Evolutionary conservation across 2,329 filamentous ascomycete species (phyloP).

Genomic region (Alternaria viburni): DNA sequence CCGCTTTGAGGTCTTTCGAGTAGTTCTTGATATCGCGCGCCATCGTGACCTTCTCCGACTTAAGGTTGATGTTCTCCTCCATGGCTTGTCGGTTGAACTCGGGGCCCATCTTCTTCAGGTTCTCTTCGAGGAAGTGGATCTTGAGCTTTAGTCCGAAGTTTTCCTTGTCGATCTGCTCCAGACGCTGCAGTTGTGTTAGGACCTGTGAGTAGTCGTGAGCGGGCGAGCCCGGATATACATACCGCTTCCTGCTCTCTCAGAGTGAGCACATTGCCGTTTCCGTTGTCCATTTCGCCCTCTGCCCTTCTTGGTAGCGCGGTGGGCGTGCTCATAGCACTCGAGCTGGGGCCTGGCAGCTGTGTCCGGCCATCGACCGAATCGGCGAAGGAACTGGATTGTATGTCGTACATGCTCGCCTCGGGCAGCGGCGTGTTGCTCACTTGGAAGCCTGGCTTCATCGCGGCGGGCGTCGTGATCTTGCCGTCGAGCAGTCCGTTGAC

Average conservation of each 20-base stretch:
- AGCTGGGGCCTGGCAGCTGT: constrained; percentile 76
- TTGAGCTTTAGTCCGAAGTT: constrained; percentile 77
- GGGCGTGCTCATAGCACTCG: constrained; percentile 82
- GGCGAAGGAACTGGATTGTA: constrained; percentile 56
- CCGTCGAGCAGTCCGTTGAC: constrained; percentile 48
- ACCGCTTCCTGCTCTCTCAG: constrained; percentile 93
- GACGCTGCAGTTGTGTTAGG: constrained; percentile 58
- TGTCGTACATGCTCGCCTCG: constrained; percentile 68
- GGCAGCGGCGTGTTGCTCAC: constrained; percentile 79
- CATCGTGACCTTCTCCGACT: constrained; percentile 90
- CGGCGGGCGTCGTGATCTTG: constrained; percentile 67
- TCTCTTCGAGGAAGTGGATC: constrained; percentile 91
- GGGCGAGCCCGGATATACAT: constrained; percentile 25
- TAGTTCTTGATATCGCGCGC: constrained; percentile 84
- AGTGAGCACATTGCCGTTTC: constrained; percentile 87
- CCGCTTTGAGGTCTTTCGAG: constrained; percentile 80
- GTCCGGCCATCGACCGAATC: constrained; percentile 68
- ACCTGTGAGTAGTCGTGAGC: too few species aligned
- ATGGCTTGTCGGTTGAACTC: constrained; percentile 88
- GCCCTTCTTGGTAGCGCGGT: constrained; percentile 71
- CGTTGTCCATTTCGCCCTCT: constrained; percentile 71
- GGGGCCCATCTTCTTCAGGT: constrained; percentile 82
- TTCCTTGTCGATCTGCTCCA: constrained; percentile 96
- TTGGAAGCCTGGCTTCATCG: constrained; percentile 65
- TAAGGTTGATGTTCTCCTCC: constrained; percentile 94